Percentiles rank a stretch among this genome's conserved stretches.
Evolutionary conservation across 441 rosid genomes (phyloP).

Genomic region (Populus tomentosa): DNA sequence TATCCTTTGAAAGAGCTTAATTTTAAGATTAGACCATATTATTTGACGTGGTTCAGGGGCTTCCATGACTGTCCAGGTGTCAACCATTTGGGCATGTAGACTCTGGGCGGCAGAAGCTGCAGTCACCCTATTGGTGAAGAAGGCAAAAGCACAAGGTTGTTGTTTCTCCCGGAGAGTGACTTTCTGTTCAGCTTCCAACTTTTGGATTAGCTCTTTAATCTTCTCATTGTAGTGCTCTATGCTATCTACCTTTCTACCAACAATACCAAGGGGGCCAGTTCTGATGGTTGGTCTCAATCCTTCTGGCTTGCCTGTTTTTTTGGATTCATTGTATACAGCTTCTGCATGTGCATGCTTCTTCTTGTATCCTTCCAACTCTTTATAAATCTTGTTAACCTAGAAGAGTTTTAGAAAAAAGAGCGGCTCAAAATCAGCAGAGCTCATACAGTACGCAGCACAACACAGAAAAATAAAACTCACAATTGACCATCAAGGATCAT

Average conservation of each 20-base stretch:
- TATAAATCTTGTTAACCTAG: slow-evolving; percentile 70
- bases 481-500: not conserved
- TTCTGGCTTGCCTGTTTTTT: slow-evolving; percentile 28
- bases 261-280: slow-evolving; percentile 64
- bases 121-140: slow-evolving; percentile 60
- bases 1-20: slow-evolving; percentile 48
- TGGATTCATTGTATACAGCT: slow-evolving; percentile 45
- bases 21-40: slow-evolving; percentile 58
- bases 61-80: slow-evolving; percentile 61
- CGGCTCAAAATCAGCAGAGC: slow-evolving; percentile 1
- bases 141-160: slow-evolving; percentile 59
- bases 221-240: slow-evolving; percentile 62
- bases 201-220: slow-evolving; percentile 47
- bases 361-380: slow-evolving; percentile 61
- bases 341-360: slow-evolving; percentile 81
- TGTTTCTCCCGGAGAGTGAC: slow-evolving; percentile 73
- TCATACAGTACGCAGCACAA: not conserved
- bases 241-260: slow-evolving; percentile 65
- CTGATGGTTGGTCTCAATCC: slow-evolving; percentile 54
- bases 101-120: slow-evolving; percentile 79
- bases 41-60: slow-evolving; percentile 73
- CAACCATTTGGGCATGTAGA: slow-evolving; percentile 63
- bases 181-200: slow-evolving; percentile 70
- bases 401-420: not conserved
- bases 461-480: not conserved